Conservation (phyloP, 495 filamentous ascomycete species). For the Aspergillus mulundensis region DNA sequence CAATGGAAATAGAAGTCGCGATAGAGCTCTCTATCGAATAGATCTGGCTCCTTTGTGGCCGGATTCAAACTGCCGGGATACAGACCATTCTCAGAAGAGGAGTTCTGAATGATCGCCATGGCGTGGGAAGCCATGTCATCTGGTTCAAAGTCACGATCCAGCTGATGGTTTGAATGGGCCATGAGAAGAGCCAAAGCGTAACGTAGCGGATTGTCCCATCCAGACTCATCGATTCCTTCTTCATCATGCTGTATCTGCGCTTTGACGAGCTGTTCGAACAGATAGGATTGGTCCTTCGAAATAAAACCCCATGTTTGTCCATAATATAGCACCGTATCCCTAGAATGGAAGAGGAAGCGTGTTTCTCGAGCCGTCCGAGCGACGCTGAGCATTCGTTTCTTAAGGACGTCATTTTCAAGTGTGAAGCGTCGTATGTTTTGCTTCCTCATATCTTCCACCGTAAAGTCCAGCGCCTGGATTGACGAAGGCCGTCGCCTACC, state of each 20-base stretch:
- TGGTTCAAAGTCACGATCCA: constrained; percentile 4
- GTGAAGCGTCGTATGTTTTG: constrained; percentile 5
- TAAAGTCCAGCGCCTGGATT: not conserved
- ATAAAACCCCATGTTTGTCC: not conserved
- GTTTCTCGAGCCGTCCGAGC: constrained; percentile 6
- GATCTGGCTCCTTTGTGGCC: constrained; percentile 3
- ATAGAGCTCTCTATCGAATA: constrained; percentile 5
- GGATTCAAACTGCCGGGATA: constrained; percentile 1
- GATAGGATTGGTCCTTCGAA: not conserved
- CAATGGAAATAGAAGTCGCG: constrained; percentile 10
- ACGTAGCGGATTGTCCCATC: constrained; percentile 4
- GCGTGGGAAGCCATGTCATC: not conserved
- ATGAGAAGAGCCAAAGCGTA: constrained; percentile 6
- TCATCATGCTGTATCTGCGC: constrained; percentile 5
- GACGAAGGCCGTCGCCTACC: not conserved
- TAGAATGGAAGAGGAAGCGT: constrained; percentile 4
- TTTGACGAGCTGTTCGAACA: constrained; percentile 3
- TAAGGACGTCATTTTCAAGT: constrained; percentile 5
- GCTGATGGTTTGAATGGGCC: constrained; percentile 2
- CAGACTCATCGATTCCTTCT: constrained; percentile 2
- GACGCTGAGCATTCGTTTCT: constrained; percentile 6
- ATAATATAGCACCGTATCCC: constrained; percentile 5
- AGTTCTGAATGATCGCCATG: not conserved
- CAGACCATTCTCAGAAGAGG: constrained; percentile 6
- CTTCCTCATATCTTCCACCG: constrained; percentile 4